Base-by-base conservation (phyloP, 495 filamentous ascomycete species). In the Penicillium manginii region DNA sequence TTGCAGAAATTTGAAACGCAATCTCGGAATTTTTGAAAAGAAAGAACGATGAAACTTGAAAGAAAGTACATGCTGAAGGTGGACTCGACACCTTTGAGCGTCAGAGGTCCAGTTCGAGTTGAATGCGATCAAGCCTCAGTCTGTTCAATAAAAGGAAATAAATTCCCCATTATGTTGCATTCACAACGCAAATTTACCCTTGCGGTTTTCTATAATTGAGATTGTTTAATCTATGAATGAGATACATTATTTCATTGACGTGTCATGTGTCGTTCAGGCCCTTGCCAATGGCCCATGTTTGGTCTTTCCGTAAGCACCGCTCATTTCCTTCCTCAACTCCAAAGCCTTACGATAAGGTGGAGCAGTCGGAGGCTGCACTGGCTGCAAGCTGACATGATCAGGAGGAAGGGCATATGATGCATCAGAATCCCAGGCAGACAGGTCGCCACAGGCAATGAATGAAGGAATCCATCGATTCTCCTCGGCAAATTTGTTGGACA, bases 281-380 rank as follows among this genome's bases (percentile, higher is more conserved):
- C 66, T 68, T 2, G 63, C 70, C 43, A 66, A 18, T 45, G 63
- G 49, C 3, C 71, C 69, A 52, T 76, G 46, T 39, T 83, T 88
- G 14, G 89, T 92, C 73, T 92, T 96, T 1, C 91, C 91, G 69
- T 94, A 92, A 1, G 88, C 86, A 17, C 91, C 91, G 14, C 91
- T 91, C 51, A 83, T 81, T 54, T 84, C 80, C 71, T 87, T 87
- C 63, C 91, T 83, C 76, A 96, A 74, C 70, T 98, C 94, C 57
- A 98, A 77, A 3, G 96, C 94, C 15, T 85, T 83, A 70, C 92
- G 92, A 60, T 98, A 98, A 0, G 94, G 96, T 2, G 94, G 94
- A 8, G 96, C 96, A 10, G 92, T 98, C 6, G 94, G 94, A 6
- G 93, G 93, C 60, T 97, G 94, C n/a, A 98, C 83, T 0, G 94